Evolutionary conservation across 768 basidiomycete genomes (phyloP), one percentile per base, ranked within the genome.

Genomic region (Punctularia strigosozonata): DNA sequence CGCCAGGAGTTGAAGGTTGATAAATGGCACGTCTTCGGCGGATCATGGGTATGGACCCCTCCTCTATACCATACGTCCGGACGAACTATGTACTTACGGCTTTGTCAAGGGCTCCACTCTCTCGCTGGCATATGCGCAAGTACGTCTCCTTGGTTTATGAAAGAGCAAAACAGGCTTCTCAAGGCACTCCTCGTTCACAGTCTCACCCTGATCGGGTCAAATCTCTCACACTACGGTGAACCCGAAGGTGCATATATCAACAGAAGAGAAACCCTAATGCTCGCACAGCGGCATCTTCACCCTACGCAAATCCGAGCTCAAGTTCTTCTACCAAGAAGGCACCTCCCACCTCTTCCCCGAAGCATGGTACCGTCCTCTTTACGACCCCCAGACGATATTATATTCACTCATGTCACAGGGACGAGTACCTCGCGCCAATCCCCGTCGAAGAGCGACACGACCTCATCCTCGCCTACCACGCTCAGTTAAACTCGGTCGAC

Each of bases 21-120:
- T 15, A 86, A 77, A 52, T 95, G 90, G 91, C 79, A 92, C 41
- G 86, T 95, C 20, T 95, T 97, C 53, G 92, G 92, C 21, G 91
- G 91, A 6, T 87, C 82, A 36, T 94, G 91, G 90, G 84, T 82
- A 47, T 36, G 64, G 0, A 15, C 35, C 22, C 17, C 28, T 13
- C 23, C 6, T 10, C 18, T 19, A 20, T 43, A 21, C 40, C 20
- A 5, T 25, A 15, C 15, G n/a, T 28, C 12, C 20, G 2, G 10
- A 8, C 14, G 22, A 14, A 4, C 6, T 10, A 5, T 5, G 14
- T 34, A 24, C n/a, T 25, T 4, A 24, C 24, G 13, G 4, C 33
- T 23, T 1, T 30, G 31, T 40, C 4, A 31, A 77, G 85, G 91
- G 92, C 2, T 90, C 87, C 4, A 92, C 91, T 3, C 68, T 97